Evolutionary conservation across 768 basidiomycete genomes (phyloP).

Genomic region (Pilatotrama ljubarskyi): DNA sequence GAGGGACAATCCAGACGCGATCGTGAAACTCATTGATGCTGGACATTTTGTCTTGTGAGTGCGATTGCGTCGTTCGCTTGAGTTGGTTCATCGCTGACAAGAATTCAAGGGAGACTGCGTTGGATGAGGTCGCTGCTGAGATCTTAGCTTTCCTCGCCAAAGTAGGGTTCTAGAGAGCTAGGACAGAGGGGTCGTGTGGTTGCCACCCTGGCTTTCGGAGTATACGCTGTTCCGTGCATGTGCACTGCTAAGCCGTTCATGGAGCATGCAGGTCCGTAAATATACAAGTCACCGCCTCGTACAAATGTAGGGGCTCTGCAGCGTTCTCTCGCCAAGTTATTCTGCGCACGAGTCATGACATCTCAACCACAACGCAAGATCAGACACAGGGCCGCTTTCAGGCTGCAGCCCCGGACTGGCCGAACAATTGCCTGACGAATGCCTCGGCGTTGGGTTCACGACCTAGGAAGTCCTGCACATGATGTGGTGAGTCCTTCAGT

Average conservation of each 20-base stretch:
- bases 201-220: too few relatives aligned
- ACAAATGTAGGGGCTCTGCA: too few relatives aligned
- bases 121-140: not conserved
- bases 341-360: too few relatives aligned
- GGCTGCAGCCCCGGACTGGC: conserved; percentile 22
- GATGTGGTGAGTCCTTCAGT: not conserved
- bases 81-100: not conserved
- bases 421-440: conserved; percentile 66
- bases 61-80: not conserved
- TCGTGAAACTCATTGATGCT: conserved; percentile 42
- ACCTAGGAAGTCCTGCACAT: conserved; percentile 69
- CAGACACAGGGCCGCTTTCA: too few relatives aligned
- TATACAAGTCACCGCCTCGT: too few relatives aligned
- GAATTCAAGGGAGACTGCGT: not conserved
- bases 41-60: conserved; percentile 46
- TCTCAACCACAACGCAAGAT: too few relatives aligned
- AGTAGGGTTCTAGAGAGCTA: not conserved
- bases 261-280: too few relatives aligned
- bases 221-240: too few relatives aligned
- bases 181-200: too few relatives aligned
- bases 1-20: conserved; percentile 37
- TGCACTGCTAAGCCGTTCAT: too few relatives aligned
- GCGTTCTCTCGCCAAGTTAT: too few relatives aligned
- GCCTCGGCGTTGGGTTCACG: conserved; percentile 73
- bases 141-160: not conserved